Conservation (phyloP, 345 rosid species). For the Brassica carinata region DNA sequence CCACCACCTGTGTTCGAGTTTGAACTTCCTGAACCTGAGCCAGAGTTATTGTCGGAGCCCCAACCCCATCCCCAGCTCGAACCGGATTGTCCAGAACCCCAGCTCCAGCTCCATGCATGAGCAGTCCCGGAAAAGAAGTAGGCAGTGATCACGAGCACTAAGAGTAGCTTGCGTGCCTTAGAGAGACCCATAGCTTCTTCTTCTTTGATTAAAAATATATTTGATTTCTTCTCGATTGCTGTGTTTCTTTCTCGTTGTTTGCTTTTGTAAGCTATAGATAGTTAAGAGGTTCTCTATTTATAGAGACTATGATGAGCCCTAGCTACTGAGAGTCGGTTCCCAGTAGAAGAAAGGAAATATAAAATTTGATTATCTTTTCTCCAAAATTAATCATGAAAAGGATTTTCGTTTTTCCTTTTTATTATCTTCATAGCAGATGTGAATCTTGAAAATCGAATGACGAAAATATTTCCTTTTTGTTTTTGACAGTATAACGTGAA, state of each 20-base stretch:
- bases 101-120: conserved; percentile 26
- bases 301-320: background rate
- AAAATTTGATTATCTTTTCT: background rate
- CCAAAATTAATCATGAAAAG: background rate
- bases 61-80: background rate
- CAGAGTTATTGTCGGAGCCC: conserved; percentile 8
- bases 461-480: too few relatives aligned
- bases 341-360: background rate
- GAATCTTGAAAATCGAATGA: background rate
- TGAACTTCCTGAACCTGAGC: conserved; percentile 11
- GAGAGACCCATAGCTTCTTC: background rate
- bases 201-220: background rate
- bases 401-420: background rate
- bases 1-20: conserved; percentile 15
- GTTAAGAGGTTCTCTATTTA: background rate
- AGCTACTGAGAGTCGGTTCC: background rate
- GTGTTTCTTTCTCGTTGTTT: background rate
- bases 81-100: conserved; percentile 10
- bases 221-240: background rate
- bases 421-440: background rate
- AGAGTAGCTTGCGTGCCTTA: conserved; percentile 1
- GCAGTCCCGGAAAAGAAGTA: background rate
- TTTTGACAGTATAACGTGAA: too few relatives aligned
- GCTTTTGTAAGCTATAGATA: conserved; percentile 1
- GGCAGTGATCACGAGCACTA: background rate